These are phyloP conservation scores for Myxozyma melibiosi DNA, from an alignment of 805 yeast genomes.

Conservation along the genomic window DNA sequence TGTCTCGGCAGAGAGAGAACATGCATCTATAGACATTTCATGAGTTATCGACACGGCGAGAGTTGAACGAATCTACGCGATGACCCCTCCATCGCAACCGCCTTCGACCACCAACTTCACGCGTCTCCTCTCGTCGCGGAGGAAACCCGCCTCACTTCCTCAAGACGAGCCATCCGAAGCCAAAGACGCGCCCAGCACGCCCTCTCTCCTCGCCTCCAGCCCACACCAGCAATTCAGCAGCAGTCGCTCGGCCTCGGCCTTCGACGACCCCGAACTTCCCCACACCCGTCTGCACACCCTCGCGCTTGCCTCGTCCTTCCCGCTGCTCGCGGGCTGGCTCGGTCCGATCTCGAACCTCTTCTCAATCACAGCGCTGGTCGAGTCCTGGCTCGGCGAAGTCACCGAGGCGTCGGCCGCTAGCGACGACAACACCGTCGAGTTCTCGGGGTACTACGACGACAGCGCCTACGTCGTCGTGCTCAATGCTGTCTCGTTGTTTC, in stretches of 20 bases:
- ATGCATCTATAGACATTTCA: no score
- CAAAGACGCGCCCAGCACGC: not conserved
- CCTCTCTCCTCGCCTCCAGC: no score
- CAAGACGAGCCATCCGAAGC: no score
- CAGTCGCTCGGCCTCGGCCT: no score
- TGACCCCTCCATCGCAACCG: no score
- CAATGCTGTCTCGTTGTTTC: conserved; percentile 62
- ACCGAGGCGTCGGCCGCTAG: not conserved
- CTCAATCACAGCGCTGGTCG: conserved; percentile 69
- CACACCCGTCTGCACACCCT: conserved; percentile 58
- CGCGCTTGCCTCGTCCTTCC: conserved; percentile 61
- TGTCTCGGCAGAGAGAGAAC: no score
- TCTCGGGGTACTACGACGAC: conserved; percentile 37
- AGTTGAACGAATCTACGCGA: no score
- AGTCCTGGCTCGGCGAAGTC: conserved; percentile 59
- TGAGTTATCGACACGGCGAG: no score
- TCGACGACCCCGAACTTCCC: conserved; percentile 10
- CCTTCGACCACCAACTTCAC: no score
- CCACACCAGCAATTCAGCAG: no score
- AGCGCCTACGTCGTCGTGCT: conserved; percentile 52
- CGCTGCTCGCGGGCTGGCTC: conserved; percentile 72
- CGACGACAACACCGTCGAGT: not conserved
- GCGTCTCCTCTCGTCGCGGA: no score
- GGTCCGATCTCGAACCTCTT: conserved; percentile 80
- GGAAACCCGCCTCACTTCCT: no score